Evolutionary conservation across 139 green algal genomes (phyloP).

Genomic region (Limnomonas spitsbergensis): DNA sequence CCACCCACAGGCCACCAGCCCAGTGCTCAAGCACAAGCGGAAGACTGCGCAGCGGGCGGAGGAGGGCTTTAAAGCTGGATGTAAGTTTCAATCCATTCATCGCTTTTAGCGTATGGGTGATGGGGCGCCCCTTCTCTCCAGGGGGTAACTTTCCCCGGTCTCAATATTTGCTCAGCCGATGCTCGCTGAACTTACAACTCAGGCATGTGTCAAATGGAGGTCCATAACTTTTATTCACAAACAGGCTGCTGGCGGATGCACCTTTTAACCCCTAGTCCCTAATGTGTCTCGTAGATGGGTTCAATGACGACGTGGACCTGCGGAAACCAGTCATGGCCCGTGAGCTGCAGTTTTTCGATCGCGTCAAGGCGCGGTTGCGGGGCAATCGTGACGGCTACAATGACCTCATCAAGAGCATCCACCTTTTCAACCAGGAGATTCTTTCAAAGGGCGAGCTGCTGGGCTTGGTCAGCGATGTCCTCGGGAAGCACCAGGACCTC

Average conservation of each 20-base stretch:
- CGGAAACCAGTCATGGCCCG: neutral
- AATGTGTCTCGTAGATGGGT: neutral
- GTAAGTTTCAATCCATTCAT: too few relatives aligned
- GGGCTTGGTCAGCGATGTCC: conserved; percentile 79
- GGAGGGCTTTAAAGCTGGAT: conserved; percentile 30
- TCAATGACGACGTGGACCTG: neutral
- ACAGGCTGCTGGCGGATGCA: too few relatives aligned
- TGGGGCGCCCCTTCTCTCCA: too few relatives aligned
- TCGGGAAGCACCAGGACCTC: conserved; percentile 83
- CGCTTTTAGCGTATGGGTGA: too few relatives aligned
- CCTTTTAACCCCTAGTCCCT: too few relatives aligned
- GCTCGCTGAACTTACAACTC: too few relatives aligned
- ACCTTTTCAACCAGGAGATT: conserved; percentile 91
- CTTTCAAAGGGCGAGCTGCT: conserved; percentile 84
- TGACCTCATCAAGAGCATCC: conserved; percentile 96
- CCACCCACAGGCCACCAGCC: conserved; percentile 5
- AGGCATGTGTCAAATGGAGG: too few relatives aligned
- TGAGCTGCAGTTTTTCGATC: conserved; percentile 56
- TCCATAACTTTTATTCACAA: too few relatives aligned
- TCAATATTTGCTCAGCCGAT: too few relatives aligned
- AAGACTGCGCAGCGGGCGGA: conserved; percentile 29
- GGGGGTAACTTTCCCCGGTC: too few relatives aligned
- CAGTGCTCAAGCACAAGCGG: conserved; percentile 26
- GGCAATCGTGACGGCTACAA: conserved; percentile 77
- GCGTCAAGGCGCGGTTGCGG: conserved; percentile 53